Evolutionary conservation across 2,329 filamentous ascomycete species (phyloP), one percentile per base, ranked within the genome.

Genomic region (Xylariaceae sp.): DNA sequence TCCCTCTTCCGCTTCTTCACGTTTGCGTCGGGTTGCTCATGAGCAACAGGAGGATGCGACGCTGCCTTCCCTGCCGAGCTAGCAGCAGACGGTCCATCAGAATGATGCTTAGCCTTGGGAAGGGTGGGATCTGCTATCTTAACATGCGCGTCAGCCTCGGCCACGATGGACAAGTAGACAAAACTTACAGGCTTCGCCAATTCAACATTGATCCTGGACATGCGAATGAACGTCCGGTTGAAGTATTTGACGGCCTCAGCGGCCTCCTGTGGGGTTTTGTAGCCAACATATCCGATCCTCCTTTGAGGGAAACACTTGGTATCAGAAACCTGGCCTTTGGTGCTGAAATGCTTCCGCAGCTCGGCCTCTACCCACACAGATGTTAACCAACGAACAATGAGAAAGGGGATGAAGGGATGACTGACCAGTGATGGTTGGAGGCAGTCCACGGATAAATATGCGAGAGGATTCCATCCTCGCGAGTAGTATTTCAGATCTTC

Each of bases 211-310:
- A 98, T 88, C 69, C 83, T 94, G 41, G 89, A 95, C 85, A 96
- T 92, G 54, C 88, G 87, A 55, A 98, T 88, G 65, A 88, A 98
- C 48, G 89, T 83, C 61, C 79, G 87, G 71, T 98, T 89, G 73
- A 96, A 96, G 69, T 95, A 94, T 64, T 86, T 89, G 60, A 94
- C 85, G 31, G 92, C 90, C 57, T 81, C 78, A 41, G 77, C 71
- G 40, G 92, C 92, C 59, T 87, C 83, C 46, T 90, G 79, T 11
- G 84, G 70, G 36, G 78, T 85, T 66, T 86, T 89, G 72, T 90
- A 97, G 47, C 92, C 92, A 44, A 98, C 80, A 73, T 95, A 98
- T 53, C 89, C 92, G 64, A 98, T 96, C 52, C 89, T 79, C 55
- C 92, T 80, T 57, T 88, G 81, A 5, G 87, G 78, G 59, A 97